Evolutionary conservation across 164 flowering plant genomes (phyloP).

Genomic region (Macadamia tetraphylla): DNA sequence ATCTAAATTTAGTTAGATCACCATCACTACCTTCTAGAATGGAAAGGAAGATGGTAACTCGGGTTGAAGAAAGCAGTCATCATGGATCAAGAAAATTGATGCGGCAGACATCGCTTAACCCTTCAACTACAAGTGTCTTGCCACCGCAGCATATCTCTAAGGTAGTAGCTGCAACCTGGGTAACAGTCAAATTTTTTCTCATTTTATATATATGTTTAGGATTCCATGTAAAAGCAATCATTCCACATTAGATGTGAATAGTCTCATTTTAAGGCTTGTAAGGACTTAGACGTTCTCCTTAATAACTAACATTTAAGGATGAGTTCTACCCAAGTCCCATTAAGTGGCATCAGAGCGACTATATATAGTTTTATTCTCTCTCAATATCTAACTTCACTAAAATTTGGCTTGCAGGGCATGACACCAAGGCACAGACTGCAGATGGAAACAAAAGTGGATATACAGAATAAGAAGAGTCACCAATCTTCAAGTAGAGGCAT

Average conservation of each 20-base stretch:
- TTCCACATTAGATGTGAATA: too few relatives aligned
- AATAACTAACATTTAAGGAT: too few relatives aligned
- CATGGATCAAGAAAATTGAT: constrained; percentile 18
- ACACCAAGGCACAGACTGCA: constrained; percentile 17
- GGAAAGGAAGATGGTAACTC: constrained; percentile 17
- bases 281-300: too few relatives aligned
- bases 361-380: too few relatives aligned
- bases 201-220: too few relatives aligned
- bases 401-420: constrained; percentile 6
- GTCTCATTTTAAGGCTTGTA: too few relatives aligned
- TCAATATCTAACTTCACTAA: too few relatives aligned
- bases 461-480: background rate
- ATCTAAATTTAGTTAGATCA: constrained; percentile 21
- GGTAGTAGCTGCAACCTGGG: constrained; percentile 20
- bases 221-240: too few relatives aligned
- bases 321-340: background rate
- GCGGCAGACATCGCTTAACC: constrained; percentile 32
- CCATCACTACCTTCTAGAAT: constrained; percentile 43
- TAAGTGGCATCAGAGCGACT: background rate
- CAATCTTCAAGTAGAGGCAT: constrained; percentile 9
- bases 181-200: too few relatives aligned
- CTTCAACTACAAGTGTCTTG: constrained; percentile 13
- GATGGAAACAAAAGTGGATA: constrained; percentile 17
- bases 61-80: constrained; percentile 18
- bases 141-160: constrained; percentile 28